Base-by-base conservation (phyloP, 441 rosid genomes). In the Adansonia rubrostipa region DNA sequence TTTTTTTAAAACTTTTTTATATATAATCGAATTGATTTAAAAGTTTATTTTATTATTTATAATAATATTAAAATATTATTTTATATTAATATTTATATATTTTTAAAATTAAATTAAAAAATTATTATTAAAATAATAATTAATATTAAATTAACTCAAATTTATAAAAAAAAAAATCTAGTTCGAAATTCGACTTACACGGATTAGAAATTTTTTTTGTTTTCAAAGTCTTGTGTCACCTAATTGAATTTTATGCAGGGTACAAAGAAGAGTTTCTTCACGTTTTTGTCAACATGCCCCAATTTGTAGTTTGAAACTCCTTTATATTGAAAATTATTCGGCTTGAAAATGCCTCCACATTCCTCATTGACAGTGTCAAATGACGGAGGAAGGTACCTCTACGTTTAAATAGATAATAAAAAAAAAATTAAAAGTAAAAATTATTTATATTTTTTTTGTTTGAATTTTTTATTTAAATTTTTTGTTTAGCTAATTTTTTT, bases 1-100 rank as follows among this genome's bases (percentile, higher is more conserved):
- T 36, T 73, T 56, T 24, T 24, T 24, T 24, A 24, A 24, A 24
- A 24, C n/a, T 28, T 9, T 56, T 80, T 80, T 83, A 71, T 81
- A 24, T 62, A 44, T 15, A 8, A 11, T 1, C 28, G 0, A 11
- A 11, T 28, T 62, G 15, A 13, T 10, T 28, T 9, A 13, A 13
- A 24, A 24, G 0, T 24, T 24, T 24, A 24, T 24, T 24, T 24
- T 24, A 24, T 24, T 1, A 24, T 24, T 24, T 24, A 24, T 24
- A 24, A 24, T 24, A 24, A 24, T 24, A 24, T 24, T 24, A 24
- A 24, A 24, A 24, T 24, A 24, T 24, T 24, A 24, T 24, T 24
- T 24, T 24, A 24, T 24, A 24, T 24, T 24, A 0, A 24, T 24
- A 24, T 24, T 24, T 24, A 24, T 24, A 24, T 24, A 24, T 24